Evolutionary conservation across 257 asterid species (phyloP).

Genomic region (Lycium ferocissimum): DNA sequence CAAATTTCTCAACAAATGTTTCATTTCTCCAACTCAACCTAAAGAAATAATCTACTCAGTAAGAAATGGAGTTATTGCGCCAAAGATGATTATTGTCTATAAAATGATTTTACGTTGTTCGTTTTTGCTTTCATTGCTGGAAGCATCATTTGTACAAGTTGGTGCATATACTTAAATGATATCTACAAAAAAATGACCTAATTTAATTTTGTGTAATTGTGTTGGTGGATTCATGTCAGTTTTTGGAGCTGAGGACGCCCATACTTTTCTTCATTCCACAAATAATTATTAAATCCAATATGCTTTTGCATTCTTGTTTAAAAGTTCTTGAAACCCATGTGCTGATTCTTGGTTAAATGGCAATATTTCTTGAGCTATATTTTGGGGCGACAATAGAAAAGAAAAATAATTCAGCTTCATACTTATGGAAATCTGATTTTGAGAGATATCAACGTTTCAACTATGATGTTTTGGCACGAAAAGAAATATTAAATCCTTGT

Average conservation of each 20-base stretch:
- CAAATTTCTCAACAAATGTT: not conserved
- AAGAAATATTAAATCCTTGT: too few species aligned
- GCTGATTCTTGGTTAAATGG: not conserved
- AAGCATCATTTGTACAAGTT: conserved; percentile 25
- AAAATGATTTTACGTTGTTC: conserved; percentile 4
- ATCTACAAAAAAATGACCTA: not conserved
- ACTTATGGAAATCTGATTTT: conserved; percentile 36
- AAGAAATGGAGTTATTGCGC: not conserved
- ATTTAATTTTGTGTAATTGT: conserved; percentile 2
- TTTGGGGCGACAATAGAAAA: not conserved
- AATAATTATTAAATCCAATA: not conserved
- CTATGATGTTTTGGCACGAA: too few species aligned
- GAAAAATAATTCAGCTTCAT: not conserved
- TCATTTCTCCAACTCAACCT: not conserved
- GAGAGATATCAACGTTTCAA: conserved; percentile 16
- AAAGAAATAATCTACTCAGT: not conserved
- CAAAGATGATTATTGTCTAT: conserved; percentile 14
- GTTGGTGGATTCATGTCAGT: conserved; percentile 16
- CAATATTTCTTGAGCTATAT: too few species aligned
- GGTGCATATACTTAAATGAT: not conserved
- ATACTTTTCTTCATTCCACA: not conserved
- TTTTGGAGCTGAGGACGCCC: not conserved
- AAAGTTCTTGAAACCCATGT: not conserved
- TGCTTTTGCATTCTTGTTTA: not conserved
- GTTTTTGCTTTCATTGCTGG: conserved; percentile 22